Base-by-base conservation (phyloP, 2,329 filamentous ascomycete genomes). In the Phialophora tarda region DNA sequence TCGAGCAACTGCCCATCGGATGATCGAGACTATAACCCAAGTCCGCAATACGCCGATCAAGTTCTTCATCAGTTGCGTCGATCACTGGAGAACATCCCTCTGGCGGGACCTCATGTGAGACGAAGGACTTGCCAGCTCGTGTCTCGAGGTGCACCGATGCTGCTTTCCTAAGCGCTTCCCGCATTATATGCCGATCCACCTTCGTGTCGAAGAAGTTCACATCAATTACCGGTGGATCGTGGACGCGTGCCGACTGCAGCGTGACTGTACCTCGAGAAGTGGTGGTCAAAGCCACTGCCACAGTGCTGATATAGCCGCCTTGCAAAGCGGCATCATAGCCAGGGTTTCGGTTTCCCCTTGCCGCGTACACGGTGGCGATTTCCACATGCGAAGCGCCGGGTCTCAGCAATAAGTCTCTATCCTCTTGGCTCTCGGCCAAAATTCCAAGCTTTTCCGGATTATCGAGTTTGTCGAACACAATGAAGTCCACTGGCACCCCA, bases 201-300 rank as follows among this genome's bases (percentile, higher is more conserved):
- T 63, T 50, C n/a, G 64, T 63, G 0, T 75, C 76, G 6, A 84
- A 74, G 69, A 76, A 83, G 62, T 79, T 79, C 0, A 82, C 80
- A 67, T 84, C 77, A 63, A 82, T 78, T 26, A 77, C 70, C 0
- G 82, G 82, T 1, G 74, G 71, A 69, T 68, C 21, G 61, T 59
- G 38, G 0, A 73, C 73, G 2, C 75, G 73, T 5, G 68, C 57
- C 6, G 69, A 71, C 10, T 47, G 57, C 56, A 85, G 78, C 63
- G 85, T 83, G 8, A 85, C 75, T 1, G 77, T 81, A 0, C 84
- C 84, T 7, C 77, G 75, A 0, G 82, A 82, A 38, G 83, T 83
- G 0, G 84, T 32, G 4, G 64, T 48, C 2, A 66, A 26, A 51
- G 47, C 62, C 4, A 34, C 48, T 26, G 30, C 55, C 34, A 63